Evolutionary conservation across 768 basidiomycete genomes (phyloP), one percentile per base, ranked within the genome.

Genomic region (Trametes coccinea): DNA sequence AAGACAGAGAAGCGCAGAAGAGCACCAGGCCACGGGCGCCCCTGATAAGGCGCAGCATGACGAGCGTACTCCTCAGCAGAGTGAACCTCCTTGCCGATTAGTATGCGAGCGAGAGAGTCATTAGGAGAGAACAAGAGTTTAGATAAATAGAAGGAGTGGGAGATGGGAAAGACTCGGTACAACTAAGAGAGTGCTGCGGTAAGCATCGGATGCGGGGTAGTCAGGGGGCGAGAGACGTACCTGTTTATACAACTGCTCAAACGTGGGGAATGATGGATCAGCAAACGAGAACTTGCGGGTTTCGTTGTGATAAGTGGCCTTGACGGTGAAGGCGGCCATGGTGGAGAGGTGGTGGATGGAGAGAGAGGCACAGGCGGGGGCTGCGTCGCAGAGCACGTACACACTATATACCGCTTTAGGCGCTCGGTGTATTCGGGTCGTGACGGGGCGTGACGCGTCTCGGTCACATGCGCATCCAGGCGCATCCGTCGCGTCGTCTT

Each of bases 261-360:
- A 90, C 1, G 84, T 73, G 47, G 90, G 90, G 68, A 92, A 90
- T 16, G 75, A 66, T 43, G 74, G 69, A 5, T 79, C 77, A 16
- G 77, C 63, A 64, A 90, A 89, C 2, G 82, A 75, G 66, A 89
- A 79, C 66, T 83, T 89, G 67, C 90, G 83, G 59, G 84, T 89
- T 72, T 92, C 88, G 57, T 73, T 74, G 33, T 81, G 77, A 72
- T 90, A 91, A 22, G 88, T 88, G n/a, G 85, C 89, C 75, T 92
- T 92, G 70, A 92, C 82, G 59, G 84, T 84, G 78, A 91, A 90
- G 54, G 49, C 58, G 83, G 87, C 86, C 75, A 78, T 73, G 66
- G 65, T 48, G 5, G 34, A 37, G 34, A 56, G 72, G 66, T 67
- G 66, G 64, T 64, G 70, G 65, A 62, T 63, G 57, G 62, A 65